These are phyloP conservation scores for Limnanthes douglasii DNA, from an alignment of 345 rosid genomes.

Conservation along the genomic window DNA sequence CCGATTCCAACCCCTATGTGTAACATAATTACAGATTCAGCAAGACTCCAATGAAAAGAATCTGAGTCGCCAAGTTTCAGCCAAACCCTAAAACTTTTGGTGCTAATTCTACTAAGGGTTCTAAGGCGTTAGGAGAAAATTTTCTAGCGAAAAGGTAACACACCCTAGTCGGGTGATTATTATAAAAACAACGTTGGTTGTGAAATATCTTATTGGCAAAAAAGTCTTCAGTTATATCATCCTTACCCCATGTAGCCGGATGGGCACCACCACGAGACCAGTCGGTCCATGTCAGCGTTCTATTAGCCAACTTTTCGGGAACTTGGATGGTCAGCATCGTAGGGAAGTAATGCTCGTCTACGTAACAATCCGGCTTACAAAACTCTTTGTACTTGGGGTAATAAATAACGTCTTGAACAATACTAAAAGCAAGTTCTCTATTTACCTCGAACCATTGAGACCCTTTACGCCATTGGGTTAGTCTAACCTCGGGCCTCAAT, in stretches of 20 bases:
- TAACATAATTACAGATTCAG: too few relatives aligned
- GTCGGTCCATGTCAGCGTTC: constrained; percentile 74
- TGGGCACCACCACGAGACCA: constrained; percentile 95
- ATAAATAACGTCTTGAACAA: constrained; percentile 44
- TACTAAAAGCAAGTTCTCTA: constrained; percentile 43
- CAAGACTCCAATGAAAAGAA: too few relatives aligned
- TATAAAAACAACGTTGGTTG: constrained; percentile 34
- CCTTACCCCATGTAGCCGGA: constrained; percentile 61
- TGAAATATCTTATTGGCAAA: constrained; percentile 39
- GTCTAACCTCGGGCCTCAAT: constrained; percentile 56
- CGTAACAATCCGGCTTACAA: constrained; percentile 63
- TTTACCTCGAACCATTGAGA: constrained; percentile 88
- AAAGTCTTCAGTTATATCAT: constrained; percentile 41
- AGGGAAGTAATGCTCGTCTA: constrained; percentile 86
- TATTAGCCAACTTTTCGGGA: constrained; percentile 49
- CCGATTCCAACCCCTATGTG: too few relatives aligned
- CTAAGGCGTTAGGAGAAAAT: constrained; percentile 69
- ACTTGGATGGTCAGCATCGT: constrained; percentile 59
- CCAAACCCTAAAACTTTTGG: constrained; percentile 31
- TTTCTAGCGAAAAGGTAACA: constrained; percentile 77
- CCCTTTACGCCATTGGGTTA: constrained; percentile 86
- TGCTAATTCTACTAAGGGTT: constrained; percentile 36
- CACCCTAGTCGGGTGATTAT: constrained; percentile 22
- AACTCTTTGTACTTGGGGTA: constrained; percentile 69
- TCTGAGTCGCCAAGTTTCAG: too few relatives aligned